Base-by-base conservation (phyloP, 805 yeast genomes). In the Starmerella sp. region DNA sequence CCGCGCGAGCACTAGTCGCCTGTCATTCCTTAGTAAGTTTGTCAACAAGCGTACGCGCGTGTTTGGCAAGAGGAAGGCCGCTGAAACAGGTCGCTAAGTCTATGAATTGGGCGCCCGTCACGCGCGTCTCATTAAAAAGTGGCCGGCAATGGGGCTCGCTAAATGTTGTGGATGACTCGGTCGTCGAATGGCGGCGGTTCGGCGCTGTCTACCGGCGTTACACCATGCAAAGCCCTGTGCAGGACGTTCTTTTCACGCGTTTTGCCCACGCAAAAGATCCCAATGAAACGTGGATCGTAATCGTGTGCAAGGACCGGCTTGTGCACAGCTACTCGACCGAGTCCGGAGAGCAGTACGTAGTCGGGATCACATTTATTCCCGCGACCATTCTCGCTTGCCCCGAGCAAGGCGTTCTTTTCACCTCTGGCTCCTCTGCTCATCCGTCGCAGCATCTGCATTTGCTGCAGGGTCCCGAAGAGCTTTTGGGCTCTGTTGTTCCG, bases 71-170 rank as follows among this genome's bases (percentile, higher is more conserved):
- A 22, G 22, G 22, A 3, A 22, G 22, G 22, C 22, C 22, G 22
- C 22, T 22, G 22, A 22, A 22, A 22, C 3, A 22, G 22, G 22
- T 22, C 22, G 22, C 22, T 22, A 22, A 22, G 8, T 28, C 15
- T 13, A 53, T 50, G 58, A 51, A 41, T 11, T 56, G 54, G 54
- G 59, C 54, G 14, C 56, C 59, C 13, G 56, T 47, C 13, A 45
- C 48, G n/a, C 48, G 32, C 6, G 28, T 50, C 2, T 49, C n/a
- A 9, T 37, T 41, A 2, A 8, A 13, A 8, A 6, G 14, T 14
- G 56, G 56, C 10, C 39, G 36, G 8, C 45, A 53, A 38, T 28
- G 13, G 34, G 56, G 51, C 11, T 43, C 15, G 14, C 52, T 53
- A 10, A 17, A 4, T 2, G 14, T 50, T 5, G 48, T 44, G 5